Base-by-base conservation (phyloP, 2,329 filamentous ascomycete genomes). In the Clonostachys chloroleuca region DNA sequence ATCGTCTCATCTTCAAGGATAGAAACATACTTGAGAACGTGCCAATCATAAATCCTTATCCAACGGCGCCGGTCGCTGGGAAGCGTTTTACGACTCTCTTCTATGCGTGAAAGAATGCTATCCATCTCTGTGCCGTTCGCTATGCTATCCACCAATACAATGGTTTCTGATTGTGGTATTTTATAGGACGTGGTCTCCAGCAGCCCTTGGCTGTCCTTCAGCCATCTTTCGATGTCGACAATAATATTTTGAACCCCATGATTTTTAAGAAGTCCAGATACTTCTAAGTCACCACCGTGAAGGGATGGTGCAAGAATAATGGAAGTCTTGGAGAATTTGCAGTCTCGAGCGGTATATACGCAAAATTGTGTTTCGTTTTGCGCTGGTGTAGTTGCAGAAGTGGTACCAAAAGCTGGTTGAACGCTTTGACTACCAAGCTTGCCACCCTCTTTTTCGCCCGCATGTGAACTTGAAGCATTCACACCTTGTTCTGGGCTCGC, bases 31-130 rank as follows among this genome's bases (percentile, higher is more conserved):
- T 66, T 61, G 42, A 78, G 49, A 6, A 75, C 56, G 5, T 70
- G 63, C 73, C 74, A 78, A 52, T 78, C 73, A 46, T 73, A 74
- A 2, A 75, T 62, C 6, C 62, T 60, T 3, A 74, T 64, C 61
- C 65, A 69, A 10, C 65, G 62, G 6, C 65, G 57, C 30, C 54
- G 52, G 5, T 62, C 61, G 3, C 56, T 53, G 4, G 56, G 56
- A 10, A 54, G 55, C 18, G 46, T 52, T 12, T 64, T 42, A 12
- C 63, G 59, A 10, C 58, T 50, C 7, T 54, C 47, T 35, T 70
- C 57, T 8, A 74, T 59, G 5, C 50, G 52, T 17, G 49, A 48
- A 5, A 73, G 50, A n/a, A 74, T 61, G 0, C 51, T 49, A 24
- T 57, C 53, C 0, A 65, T 70, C 13, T 62, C 56, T 7, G 60